Evolutionary conservation across 2,329 filamentous ascomycete species (phyloP).

Genomic region (Cryphonectria japonica): DNA sequence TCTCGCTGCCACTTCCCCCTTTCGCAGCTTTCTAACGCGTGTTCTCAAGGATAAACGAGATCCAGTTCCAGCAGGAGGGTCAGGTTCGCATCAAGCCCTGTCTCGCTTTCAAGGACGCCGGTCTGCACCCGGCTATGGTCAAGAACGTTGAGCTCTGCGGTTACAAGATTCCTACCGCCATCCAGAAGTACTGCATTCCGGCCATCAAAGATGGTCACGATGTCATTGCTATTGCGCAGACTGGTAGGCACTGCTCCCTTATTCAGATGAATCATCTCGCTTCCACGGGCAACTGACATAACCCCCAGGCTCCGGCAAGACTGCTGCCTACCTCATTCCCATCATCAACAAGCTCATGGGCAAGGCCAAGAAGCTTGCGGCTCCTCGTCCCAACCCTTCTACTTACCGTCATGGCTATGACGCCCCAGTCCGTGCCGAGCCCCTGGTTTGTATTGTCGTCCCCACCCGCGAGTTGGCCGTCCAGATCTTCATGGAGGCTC

Average conservation of each 20-base stretch:
- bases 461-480: conserved; percentile 90
- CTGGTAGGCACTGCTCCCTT: conserved; percentile 59
- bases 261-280: not conserved
- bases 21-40: conserved; percentile 21
- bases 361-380: conserved; percentile 86
- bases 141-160: conserved; percentile 75
- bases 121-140: conserved; percentile 81
- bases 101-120: conserved; percentile 71
- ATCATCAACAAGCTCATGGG: conserved; percentile 92
- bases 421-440: conserved; percentile 71
- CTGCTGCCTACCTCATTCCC: conserved; percentile 87
- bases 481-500: conserved; percentile 93
- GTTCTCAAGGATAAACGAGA: conserved; percentile 55
- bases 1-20: conserved; percentile 8
- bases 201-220: conserved; percentile 78
- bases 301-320: conserved; percentile 88
- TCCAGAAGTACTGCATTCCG: conserved; percentile 84
- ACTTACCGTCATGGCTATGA: conserved; percentile 55
- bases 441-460: conserved; percentile 81
- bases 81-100: conserved; percentile 54
- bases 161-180: conserved; percentile 77
- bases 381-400: conserved; percentile 69
- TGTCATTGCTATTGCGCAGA: conserved; percentile 88
- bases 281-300: conserved; percentile 15
- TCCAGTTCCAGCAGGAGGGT: conserved; percentile 63